Conservation (phyloP, 1,284 basidiomycete species). For the Ceraceosorus bombacis region DNA sequence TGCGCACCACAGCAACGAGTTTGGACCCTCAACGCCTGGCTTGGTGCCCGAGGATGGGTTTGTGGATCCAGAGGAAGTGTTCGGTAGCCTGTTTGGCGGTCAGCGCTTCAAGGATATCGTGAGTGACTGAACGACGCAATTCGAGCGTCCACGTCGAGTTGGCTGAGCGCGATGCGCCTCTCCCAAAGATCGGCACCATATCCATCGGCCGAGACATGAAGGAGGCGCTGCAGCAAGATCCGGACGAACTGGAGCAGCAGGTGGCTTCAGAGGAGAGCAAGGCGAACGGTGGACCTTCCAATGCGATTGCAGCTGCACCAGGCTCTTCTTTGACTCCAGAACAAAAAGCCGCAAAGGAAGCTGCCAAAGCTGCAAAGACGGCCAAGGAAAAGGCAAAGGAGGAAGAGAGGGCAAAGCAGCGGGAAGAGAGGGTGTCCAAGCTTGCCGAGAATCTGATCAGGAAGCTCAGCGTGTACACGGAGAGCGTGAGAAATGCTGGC, state of each 20-base stretch:
- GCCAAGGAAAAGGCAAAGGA: constrained; percentile 59
- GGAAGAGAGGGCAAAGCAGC: constrained; percentile 71
- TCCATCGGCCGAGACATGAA: constrained; percentile 94
- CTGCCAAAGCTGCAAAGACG: constrained; percentile 60
- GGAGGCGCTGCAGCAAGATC: constrained; percentile 85
- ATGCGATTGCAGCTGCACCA: constrained; percentile 23
- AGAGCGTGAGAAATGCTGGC: constrained; percentile 67
- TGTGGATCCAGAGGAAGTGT: constrained; percentile 77
- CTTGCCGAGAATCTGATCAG: constrained; percentile 75
- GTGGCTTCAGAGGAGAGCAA: constrained; percentile 19
- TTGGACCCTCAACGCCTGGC: constrained; percentile 50
- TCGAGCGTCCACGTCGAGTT: not conserved
- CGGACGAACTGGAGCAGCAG: constrained; percentile 55
- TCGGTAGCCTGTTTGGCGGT: constrained; percentile 57
- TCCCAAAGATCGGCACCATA: constrained; percentile 61
- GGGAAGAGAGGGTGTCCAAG: constrained; percentile 71
- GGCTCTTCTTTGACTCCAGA: constrained; percentile 62
- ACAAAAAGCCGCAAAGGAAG: constrained; percentile 50
- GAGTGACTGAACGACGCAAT: not conserved
- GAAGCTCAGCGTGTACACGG: constrained; percentile 85
- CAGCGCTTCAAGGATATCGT: constrained; percentile 68
- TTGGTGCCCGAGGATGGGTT: constrained; percentile 45
- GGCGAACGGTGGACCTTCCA: constrained; percentile 7
- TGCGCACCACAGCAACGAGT: constrained; percentile 59
- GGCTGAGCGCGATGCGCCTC: not conserved